These are phyloP conservation scores for Teratosphaeriaceae sp. DNA, from an alignment of 2,329 filamentous ascomycete genomes.

Conservation along the genomic window DNA sequence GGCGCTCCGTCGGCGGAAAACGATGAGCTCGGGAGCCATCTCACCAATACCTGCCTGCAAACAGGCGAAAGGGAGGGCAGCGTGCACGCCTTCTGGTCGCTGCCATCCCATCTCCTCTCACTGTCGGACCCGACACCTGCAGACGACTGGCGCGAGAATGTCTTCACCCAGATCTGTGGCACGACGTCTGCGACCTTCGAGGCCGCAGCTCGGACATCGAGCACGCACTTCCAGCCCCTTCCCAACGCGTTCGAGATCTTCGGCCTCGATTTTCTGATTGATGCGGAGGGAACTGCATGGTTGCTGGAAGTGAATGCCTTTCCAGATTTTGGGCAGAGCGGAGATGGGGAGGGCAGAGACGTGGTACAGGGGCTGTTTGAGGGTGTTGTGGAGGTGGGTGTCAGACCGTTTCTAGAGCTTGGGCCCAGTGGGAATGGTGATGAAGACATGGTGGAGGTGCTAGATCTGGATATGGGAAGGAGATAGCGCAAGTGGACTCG, in stretches of 20 bases:
- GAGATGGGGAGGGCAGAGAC: slow-evolving; percentile 60
- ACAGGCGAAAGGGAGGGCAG: slow-evolving; percentile 50
- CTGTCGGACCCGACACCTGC: slow-evolving; percentile 23
- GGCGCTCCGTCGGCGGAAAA: slow-evolving; percentile 18
- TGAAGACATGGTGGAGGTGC: slow-evolving; percentile 33
- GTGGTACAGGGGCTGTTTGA: slow-evolving; percentile 73
- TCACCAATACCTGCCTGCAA: slow-evolving; percentile 96
- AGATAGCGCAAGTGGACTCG: too few relatives aligned
- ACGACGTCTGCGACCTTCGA: slow-evolving; percentile 76
- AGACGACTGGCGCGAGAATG: slow-evolving; percentile 46
- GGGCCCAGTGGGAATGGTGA: slow-evolving; percentile 7
- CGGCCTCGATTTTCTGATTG: slow-evolving; percentile 84
- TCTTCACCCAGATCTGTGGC: slow-evolving; percentile 67
- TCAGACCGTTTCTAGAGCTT: slow-evolving; percentile 60
- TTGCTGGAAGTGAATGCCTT: slow-evolving; percentile 92
- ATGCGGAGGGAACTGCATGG: slow-evolving; percentile 57
- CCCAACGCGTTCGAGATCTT: slow-evolving; percentile 88
- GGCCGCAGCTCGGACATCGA: slow-evolving; percentile 76
- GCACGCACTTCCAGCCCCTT: slow-evolving; percentile 84
- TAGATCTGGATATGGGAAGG: slow-evolving; percentile 42
- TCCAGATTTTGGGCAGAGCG: slow-evolving; percentile 92
- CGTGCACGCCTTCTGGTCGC: slow-evolving; percentile 68
- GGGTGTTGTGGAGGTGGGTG: slow-evolving; percentile 60
- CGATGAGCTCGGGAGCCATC: slow-evolving; percentile 63
- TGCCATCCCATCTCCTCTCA: slow-evolving; percentile 38